phyloP scores from a whole-genome alignment of 768 basidiomycete species.

The Tricholoma saponaceum region DNA sequence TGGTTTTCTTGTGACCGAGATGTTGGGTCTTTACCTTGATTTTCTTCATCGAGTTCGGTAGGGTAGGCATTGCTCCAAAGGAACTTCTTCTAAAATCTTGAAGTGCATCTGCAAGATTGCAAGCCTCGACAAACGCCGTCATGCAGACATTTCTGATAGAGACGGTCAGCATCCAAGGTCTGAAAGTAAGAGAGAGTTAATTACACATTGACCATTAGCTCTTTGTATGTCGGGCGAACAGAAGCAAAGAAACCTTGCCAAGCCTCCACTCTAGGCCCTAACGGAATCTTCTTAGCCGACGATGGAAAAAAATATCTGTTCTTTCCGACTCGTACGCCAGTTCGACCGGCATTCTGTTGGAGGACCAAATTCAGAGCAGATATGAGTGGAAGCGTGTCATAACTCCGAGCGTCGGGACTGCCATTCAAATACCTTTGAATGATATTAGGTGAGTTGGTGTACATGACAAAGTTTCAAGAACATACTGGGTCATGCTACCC shows the following conservation, averaged over 20 bases:
- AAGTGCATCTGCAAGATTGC: constrained; percentile 61
- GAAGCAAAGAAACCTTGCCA: constrained; percentile 30
- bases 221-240: constrained; percentile 33
- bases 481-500: constrained; percentile 30
- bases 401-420: constrained; percentile 32
- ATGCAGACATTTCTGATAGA: constrained; percentile 45
- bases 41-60: constrained; percentile 30
- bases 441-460: constrained; percentile 8
- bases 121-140: constrained; percentile 52
- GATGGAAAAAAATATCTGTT: constrained; percentile 54
- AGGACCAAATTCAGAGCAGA: constrained; percentile 58
- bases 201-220: constrained; percentile 49
- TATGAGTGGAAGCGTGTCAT: constrained; percentile 45
- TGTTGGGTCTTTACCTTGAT: constrained; percentile 58
- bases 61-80: constrained; percentile 36
- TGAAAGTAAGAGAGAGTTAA: constrained; percentile 8
- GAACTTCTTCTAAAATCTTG: constrained; percentile 35
- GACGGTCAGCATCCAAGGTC: not conserved
- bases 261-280: constrained; percentile 28
- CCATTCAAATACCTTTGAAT: constrained; percentile 50
- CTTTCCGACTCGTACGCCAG: constrained; percentile 48
- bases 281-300: constrained; percentile 16
- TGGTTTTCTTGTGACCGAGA: constrained; percentile 51
- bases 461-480: not conserved
- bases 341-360: constrained; percentile 41